Evolutionary conservation across 345 rosid genomes (phyloP).

Genomic region (Euclidium syriacum): DNA sequence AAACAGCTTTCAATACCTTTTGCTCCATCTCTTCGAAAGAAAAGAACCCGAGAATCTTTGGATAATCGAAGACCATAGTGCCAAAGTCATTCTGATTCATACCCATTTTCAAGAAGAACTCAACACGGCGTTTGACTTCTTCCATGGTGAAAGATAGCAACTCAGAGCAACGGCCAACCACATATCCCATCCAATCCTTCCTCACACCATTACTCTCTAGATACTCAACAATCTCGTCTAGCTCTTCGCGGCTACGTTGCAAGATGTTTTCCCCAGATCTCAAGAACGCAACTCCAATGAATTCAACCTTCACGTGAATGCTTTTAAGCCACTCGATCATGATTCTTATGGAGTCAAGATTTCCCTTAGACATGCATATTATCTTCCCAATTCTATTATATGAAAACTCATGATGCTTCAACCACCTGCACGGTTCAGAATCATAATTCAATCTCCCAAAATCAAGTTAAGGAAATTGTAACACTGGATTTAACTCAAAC

Average conservation of each 20-base stretch:
- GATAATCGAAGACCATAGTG: conserved; percentile 85
- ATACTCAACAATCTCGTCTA: conserved; percentile 60
- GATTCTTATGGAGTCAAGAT: conserved; percentile 51
- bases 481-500: background rate
- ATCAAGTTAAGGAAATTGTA: background rate
- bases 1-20: conserved; percentile 42
- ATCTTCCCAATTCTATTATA: conserved; percentile 74
- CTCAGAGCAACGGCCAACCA: conserved; percentile 68
- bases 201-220: conserved; percentile 71
- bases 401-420: conserved; percentile 74
- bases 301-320: conserved; percentile 71
- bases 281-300: conserved; percentile 57
- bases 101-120: conserved; percentile 67
- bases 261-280: conserved; percentile 60
- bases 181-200: conserved; percentile 87
- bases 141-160: conserved; percentile 58
- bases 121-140: conserved; percentile 57
- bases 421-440: conserved; percentile 58
- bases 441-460: background rate
- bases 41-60: conserved; percentile 61
- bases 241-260: conserved; percentile 43
- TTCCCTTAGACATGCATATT: conserved; percentile 61
- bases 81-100: conserved; percentile 84
- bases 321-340: conserved; percentile 68
- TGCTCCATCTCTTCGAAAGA: conserved; percentile 74